phyloP scores from a whole-genome alignment of 257 asterid species.

The Misopates orontium region DNA sequence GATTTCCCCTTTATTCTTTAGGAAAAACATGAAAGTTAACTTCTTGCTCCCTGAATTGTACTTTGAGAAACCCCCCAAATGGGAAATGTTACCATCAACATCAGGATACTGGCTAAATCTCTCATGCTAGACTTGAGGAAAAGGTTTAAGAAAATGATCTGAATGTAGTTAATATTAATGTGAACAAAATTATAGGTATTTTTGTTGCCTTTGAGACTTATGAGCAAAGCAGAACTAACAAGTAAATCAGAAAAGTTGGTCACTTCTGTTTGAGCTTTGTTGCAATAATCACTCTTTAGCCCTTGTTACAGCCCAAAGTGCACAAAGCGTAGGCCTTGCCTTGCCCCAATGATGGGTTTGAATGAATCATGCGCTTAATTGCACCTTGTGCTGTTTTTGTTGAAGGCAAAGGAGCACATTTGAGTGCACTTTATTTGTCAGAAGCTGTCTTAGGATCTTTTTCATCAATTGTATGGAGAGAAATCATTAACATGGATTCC shows the following conservation, averaged over 20 bases:
- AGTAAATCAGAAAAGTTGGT: not conserved
- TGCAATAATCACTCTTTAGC: too few species aligned
- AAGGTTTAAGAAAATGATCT: not conserved
- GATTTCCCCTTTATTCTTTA: not conserved
- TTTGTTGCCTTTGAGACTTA: slow-evolving; percentile 12
- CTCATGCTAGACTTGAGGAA: not conserved
- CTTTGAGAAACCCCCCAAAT: slow-evolving; percentile 6
- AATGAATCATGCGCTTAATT: too few species aligned
- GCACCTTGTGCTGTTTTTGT: too few species aligned
- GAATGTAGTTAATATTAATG: not conserved
- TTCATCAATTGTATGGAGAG: too few species aligned
- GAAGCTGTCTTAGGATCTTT: too few species aligned
- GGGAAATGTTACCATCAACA: slow-evolving; percentile 2
- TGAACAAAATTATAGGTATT: not conserved
- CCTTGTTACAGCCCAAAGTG: too few species aligned
- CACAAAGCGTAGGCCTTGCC: too few species aligned
- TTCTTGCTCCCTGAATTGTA: slow-evolving; percentile 11
- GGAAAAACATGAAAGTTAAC: not conserved
- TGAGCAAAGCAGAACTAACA: not conserved
- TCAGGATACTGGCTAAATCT: slow-evolving; percentile 5
- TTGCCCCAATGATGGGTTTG: too few species aligned
- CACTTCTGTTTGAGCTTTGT: not conserved
- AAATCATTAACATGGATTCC: too few species aligned
- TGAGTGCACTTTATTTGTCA: too few species aligned
- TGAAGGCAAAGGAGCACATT: too few species aligned